These are phyloP conservation scores for Fusarium denticulatum DNA, from an alignment of 2,329 filamentous ascomycete species.

Conservation along the genomic window DNA sequence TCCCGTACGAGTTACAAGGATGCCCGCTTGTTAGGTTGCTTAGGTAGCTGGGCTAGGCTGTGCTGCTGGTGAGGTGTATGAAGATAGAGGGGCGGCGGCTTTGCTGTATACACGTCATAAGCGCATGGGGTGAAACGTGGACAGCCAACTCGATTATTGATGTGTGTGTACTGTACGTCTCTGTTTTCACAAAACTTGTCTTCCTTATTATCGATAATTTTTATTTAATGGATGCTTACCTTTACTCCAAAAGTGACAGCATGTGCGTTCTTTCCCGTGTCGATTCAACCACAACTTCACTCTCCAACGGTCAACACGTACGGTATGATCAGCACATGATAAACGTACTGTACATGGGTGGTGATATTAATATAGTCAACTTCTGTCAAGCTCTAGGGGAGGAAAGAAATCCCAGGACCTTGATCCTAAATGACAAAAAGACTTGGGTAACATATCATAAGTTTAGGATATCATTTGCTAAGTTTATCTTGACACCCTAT, in stretches of 20 bases:
- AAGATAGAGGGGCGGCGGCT: slow-evolving; percentile 4
- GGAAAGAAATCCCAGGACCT: not conserved
- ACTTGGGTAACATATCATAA: not conserved
- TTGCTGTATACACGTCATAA: slow-evolving; percentile 22
- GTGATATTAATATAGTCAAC: not conserved
- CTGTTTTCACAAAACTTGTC: not conserved
- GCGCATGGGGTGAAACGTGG: not conserved
- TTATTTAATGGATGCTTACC: not conserved
- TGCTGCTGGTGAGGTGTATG: not conserved
- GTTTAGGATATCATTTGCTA: not conserved
- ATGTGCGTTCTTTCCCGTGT: not conserved
- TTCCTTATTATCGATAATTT: not conserved
- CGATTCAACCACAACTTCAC: slow-evolving; percentile 10
- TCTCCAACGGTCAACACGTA: not conserved
- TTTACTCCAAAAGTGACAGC: not conserved
- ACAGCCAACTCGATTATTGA: not conserved
- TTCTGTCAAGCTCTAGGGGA: not conserved
- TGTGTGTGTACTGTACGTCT: not conserved
- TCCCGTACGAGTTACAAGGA: slow-evolving; percentile 11
- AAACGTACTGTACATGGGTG: not conserved
- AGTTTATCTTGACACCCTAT: not conserved
- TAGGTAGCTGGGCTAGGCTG: slow-evolving; percentile 1
- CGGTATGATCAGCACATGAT: slow-evolving; percentile 4
- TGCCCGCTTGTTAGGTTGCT: not conserved
- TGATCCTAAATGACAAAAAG: not conserved